Evolutionary conservation across 75 land plant genomes (phyloP).

Genomic region (Azolla pinnata): DNA sequence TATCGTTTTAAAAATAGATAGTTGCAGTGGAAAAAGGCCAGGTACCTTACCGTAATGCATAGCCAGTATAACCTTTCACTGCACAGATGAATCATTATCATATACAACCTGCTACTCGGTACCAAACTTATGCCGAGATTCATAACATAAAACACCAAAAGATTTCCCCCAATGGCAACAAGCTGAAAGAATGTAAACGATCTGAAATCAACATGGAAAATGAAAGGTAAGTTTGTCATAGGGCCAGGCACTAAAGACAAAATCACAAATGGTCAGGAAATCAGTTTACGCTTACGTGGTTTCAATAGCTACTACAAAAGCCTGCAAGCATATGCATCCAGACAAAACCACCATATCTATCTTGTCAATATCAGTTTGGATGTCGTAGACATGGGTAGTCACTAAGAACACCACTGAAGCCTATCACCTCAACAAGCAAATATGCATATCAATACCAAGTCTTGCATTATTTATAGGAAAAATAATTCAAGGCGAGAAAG

Average conservation of each 20-base stretch:
- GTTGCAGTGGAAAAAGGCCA: too few relatives aligned
- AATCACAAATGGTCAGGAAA: too few relatives aligned
- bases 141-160: slow-evolving; percentile 64
- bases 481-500: too few relatives aligned
- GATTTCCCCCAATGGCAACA: slow-evolving; percentile 89
- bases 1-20: too few relatives aligned
- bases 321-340: slow-evolving; percentile 98
- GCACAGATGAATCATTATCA: slow-evolving; percentile 90
- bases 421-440: slow-evolving; percentile 25
- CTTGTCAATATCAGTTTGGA: slow-evolving; percentile 78
- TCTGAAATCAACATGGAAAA: slow-evolving; percentile 27
- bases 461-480: too few relatives aligned
- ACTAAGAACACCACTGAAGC: slow-evolving; percentile 80
- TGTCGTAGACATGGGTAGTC: slow-evolving; percentile 65
- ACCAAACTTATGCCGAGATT: slow-evolving; percentile 58
- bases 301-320: slow-evolving; percentile 73
- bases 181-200: slow-evolving; percentile 80
- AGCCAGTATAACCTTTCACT: slow-evolving; percentile 81
- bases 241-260: neutral
- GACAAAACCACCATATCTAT: slow-evolving; percentile 90
- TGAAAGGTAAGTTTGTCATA: neutral
- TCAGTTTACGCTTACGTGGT: slow-evolving; percentile 92
- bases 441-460: too few relatives aligned
- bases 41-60: too few relatives aligned
- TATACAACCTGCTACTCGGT: slow-evolving; percentile 77